These are phyloP conservation scores for Tubosaeta sp. DNA, from an alignment of 768 basidiomycete genomes.

Conservation along the genomic window DNA sequence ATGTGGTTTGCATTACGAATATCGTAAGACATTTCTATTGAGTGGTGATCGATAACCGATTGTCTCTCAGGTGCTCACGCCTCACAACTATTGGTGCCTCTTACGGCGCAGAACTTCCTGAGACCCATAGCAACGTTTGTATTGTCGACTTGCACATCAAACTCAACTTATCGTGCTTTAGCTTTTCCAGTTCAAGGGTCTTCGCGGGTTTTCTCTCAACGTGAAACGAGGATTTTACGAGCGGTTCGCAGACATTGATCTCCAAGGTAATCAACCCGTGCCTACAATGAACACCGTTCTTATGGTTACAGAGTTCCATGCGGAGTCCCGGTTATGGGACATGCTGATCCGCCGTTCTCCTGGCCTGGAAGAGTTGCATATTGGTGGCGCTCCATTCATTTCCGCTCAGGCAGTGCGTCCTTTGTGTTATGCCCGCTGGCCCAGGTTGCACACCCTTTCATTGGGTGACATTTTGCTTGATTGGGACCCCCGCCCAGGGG, in stretches of 20 bases:
- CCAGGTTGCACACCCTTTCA: conserved; percentile 52
- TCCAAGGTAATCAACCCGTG: conserved; percentile 42
- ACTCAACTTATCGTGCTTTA: conserved; percentile 23
- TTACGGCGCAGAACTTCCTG: conserved; percentile 57
- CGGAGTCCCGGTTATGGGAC: conserved; percentile 47
- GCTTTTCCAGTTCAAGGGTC: conserved; percentile 66
- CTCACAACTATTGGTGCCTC: conserved; percentile 59
- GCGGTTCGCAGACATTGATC: conserved; percentile 48
- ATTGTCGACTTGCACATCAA: not conserved
- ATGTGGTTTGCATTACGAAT: conserved; percentile 75
- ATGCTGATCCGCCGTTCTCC: conserved; percentile 67
- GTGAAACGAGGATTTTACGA: conserved; percentile 62
- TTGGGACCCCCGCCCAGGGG: conserved; percentile 39
- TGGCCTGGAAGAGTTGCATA: conserved; percentile 58
- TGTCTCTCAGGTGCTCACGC: conserved; percentile 53
- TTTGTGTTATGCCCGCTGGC: conserved; percentile 64
- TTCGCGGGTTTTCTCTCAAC: conserved; percentile 58
- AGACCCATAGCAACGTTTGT: conserved; percentile 58
- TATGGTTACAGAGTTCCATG: conserved; percentile 20
- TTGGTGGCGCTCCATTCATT: conserved; percentile 32
- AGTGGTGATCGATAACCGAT: not conserved
- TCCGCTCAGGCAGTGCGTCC: conserved; percentile 46
- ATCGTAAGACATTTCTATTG: conserved; percentile 41
- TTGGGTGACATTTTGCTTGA: conserved; percentile 67
- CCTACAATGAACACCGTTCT: not conserved